Evolutionary conservation across 78 protist genomes (phyloP), one percentile per base, ranked within the genome.

Genomic region (Blattamonas nauphoetae): DNA sequence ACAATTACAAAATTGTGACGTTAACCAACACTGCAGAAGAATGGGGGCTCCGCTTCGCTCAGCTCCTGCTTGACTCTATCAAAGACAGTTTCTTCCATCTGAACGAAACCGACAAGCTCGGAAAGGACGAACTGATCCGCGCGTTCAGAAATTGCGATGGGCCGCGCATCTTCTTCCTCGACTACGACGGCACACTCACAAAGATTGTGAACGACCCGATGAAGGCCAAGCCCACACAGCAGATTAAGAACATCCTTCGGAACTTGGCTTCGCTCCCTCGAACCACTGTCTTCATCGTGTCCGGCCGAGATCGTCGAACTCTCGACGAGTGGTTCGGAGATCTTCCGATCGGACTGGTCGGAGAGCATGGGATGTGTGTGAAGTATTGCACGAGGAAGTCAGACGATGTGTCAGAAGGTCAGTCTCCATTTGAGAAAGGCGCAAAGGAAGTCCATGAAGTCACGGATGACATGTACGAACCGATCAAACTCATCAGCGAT

Each of bases 311-410:
- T 38, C 55, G 88, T 2, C 33, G 4, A n/a, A 63, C 41, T 32
- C 80, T 85, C 42, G 32, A 3, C 2, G 42, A 5, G 2, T 85
- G 45, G 45, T 85, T 85, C 5, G 80, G 4, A 34, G 81, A 43
- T 35, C 34, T 3, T 6, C 5, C 45, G 11, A 46, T 85, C 6
- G 88, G 88, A 34, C 78, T 85, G 5, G 81, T 85, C 42, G 88
- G 78, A n/a, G 88, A 85, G 80, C 88, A 85, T 46, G 88, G 88
- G 45, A 79, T 79, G 41, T n/a, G n/a, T n/a, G n/a, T n/a, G n/a
- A n/a, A n/a, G n/a, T n/a, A n/a, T n/a, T n/a, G n/a, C n/a, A n/a
- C n/a, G n/a, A n/a, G n/a, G n/a, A n/a, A n/a, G n/a, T n/a, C n/a
- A n/a, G n/a, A n/a, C n/a, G n/a, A n/a, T n/a, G 83, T 79, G 83